Evolutionary conservation across 148 eudicot genomes (phyloP).

Genomic region (Diospyros lotus): DNA sequence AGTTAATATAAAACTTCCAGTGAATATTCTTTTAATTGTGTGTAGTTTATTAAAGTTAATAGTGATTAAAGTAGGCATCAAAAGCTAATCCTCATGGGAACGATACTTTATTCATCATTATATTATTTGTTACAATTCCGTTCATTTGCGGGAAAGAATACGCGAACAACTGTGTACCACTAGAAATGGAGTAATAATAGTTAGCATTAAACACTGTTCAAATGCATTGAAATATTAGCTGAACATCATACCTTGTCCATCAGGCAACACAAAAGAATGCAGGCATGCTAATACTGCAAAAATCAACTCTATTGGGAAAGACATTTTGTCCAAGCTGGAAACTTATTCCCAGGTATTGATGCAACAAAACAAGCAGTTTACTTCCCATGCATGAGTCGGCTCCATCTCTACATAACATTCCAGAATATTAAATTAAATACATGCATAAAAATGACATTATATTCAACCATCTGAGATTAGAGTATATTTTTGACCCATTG

Average conservation of each 20-base stretch:
- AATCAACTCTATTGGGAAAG: slow-evolving; percentile 37
- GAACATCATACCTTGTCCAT: slow-evolving; percentile 57
- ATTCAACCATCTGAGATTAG: too few relatives aligned
- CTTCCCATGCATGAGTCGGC: slow-evolving; percentile 3
- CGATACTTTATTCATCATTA: too few relatives aligned
- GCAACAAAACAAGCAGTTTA: slow-evolving; percentile 4
- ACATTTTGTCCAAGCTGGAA: background rate
- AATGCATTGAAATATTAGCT: background rate
- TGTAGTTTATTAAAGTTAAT: too few relatives aligned
- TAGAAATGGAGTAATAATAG: slow-evolving; percentile 2
- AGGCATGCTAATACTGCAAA: slow-evolving; percentile 35
- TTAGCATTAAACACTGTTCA: background rate
- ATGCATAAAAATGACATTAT: too few relatives aligned
- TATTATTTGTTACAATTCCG: too few relatives aligned
- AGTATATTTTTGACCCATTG: too few relatives aligned
- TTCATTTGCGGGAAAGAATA: too few relatives aligned
- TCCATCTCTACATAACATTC: slow-evolving; percentile 24
- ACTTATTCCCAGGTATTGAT: slow-evolving; percentile 3
- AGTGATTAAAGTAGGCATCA: too few relatives aligned
- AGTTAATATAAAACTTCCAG: too few relatives aligned
- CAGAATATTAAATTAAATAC: slow-evolving; percentile 9
- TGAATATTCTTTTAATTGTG: too few relatives aligned
- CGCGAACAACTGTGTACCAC: background rate
- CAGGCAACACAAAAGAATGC: slow-evolving; percentile 34
- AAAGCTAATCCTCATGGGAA: too few relatives aligned